Conservation (phyloP, 192 early-diverging fungal genomes). For the Coemansia sp. region DNA sequence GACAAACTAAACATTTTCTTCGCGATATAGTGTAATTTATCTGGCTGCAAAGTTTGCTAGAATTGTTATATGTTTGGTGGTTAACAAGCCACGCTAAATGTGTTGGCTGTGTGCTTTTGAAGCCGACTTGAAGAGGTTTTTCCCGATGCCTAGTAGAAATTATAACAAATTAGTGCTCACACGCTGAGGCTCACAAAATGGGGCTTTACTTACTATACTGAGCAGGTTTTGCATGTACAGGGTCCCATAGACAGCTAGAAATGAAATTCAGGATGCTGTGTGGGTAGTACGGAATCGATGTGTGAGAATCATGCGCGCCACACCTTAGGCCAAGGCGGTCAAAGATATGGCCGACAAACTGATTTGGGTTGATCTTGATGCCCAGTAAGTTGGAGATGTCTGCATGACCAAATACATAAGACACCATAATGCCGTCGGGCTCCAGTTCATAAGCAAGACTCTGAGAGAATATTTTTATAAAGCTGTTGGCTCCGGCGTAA, state of each 20-base stretch:
- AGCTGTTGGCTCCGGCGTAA: constrained; percentile 91
- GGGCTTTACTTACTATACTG: constrained; percentile 40
- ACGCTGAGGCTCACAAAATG: background rate
- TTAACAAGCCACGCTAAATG: too few species aligned
- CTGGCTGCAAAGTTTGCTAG: too few species aligned
- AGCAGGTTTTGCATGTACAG: constrained; percentile 26
- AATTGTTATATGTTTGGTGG: too few species aligned
- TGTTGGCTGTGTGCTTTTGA: constrained; percentile 12
- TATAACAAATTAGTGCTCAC: background rate
- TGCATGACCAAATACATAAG: constrained; percentile 89
- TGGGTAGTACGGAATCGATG: constrained; percentile 39
- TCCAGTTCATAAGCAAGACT: constrained; percentile 80
- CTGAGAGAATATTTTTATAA: constrained; percentile 85
- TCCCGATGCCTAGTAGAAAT: constrained; percentile 37
- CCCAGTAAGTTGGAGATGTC: constrained; percentile 90
- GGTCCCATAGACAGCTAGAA: constrained; percentile 35
- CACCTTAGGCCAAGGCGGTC: constrained; percentile 64
- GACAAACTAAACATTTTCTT: too few species aligned
- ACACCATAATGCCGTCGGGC: constrained; percentile 73
- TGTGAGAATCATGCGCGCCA: constrained; percentile 46
- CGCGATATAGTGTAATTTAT: too few species aligned
- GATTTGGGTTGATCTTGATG: constrained; percentile 71
- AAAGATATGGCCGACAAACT: constrained; percentile 75
- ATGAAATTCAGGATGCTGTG: constrained; percentile 45
- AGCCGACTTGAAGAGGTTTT: constrained; percentile 41